Percentiles rank a stretch among this genome's conserved stretches.
Conservation (phyloP, 225 moss, liverwort and hornwort genomes). For the Takakia lepidozioides region DNA sequence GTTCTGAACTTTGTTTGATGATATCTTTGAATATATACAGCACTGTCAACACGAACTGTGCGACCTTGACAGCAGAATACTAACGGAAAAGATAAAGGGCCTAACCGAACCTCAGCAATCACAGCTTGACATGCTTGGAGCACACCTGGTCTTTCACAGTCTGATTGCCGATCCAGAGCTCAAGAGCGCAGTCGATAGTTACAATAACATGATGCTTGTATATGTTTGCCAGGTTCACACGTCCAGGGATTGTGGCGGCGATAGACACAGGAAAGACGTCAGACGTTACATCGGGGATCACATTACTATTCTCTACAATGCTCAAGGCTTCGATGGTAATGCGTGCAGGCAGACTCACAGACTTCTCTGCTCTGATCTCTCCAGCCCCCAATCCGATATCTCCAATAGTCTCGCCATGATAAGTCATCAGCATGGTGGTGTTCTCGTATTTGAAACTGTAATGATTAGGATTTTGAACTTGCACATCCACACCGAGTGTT, state of each 20-base stretch:
- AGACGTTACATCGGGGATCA: conserved; percentile 19
- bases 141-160: conserved; percentile 16
- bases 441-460: conserved; percentile 31
- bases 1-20: too few relatives aligned
- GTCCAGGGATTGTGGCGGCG: conserved; percentile 20
- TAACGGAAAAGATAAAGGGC: too few relatives aligned
- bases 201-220: conserved; percentile 32
- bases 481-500: conserved; percentile 16
- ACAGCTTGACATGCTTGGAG: conserved; percentile 24
- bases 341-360: conserved; percentile 22
- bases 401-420: conserved; percentile 26
- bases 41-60: too few relatives aligned
- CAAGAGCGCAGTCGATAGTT: conserved; percentile 22
- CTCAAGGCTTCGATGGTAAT: conserved; percentile 29
- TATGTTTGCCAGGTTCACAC: conserved; percentile 27
- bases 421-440: conserved; percentile 15
- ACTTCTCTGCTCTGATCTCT: conserved; percentile 25
- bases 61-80: too few relatives aligned
- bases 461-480: conserved; percentile 44
- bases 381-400: conserved; percentile 33
- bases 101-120: too few relatives aligned
- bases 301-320: conserved; percentile 13
- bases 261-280: conserved; percentile 8
- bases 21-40: too few relatives aligned
- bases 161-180: conserved; percentile 25